Evolutionary conservation across 495 filamentous ascomycete species (phyloP), one percentile per base, ranked within the genome.

Genomic region (Podospora didyma): DNA sequence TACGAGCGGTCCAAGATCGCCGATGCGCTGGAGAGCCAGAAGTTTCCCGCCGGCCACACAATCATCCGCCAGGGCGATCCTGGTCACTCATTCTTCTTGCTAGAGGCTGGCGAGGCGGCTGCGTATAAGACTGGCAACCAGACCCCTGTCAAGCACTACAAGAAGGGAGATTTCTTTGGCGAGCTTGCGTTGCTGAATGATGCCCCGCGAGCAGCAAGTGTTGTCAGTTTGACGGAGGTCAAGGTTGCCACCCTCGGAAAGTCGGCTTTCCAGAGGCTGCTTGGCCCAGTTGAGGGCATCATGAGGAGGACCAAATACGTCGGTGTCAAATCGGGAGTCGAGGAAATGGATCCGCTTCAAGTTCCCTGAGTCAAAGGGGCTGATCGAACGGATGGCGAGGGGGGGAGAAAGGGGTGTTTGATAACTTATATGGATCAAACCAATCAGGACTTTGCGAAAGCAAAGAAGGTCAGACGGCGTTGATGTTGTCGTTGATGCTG

Each of bases 1-100:
- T 97, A 96, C 66, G 94, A 98, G 72, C 86, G 95, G 9, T 85
- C 89, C 46, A 98, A 98, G 77, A 97, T 98, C 64, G 94, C 94
- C 56, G 94, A 98, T 74, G 92, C 94, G 3, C 76, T 98, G 39
- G 89, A 97, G 65, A 90, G 91, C 44, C 84, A 88, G 65, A 97
- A 94, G 62, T 96, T 84, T 69, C 82, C 89, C 0, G 74, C 86
- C n/a, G 88, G 87, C 17, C 82, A 85, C 12, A 84, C 79, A 34
- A 96, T 98, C 64, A 98, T 98, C 73, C 74, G 76, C 42, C 90
- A 97, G 74, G 94, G 95, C 44, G 94, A 97, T 65, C 89, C 86
- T 1, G 94, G 95, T 20, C 86, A 95, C 62, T 86, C 89, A 1
- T 97, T 98, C 75, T 98, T 90, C 73, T 81, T 98, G 46, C 77